Evolutionary conservation across 106 monocot genomes (phyloP).

Genomic region (Alisma plantagoaquatica): DNA sequence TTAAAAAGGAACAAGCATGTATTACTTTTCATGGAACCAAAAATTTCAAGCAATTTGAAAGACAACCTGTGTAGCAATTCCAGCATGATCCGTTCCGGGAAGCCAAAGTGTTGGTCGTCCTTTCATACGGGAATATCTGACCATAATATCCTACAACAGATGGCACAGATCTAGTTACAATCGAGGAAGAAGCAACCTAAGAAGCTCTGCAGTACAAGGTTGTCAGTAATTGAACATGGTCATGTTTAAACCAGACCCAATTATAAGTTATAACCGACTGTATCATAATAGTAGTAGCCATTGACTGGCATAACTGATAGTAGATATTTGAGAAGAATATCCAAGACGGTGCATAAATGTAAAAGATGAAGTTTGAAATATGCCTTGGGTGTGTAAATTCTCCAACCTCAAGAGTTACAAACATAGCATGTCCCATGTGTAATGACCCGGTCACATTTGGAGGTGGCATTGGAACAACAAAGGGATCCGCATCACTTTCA

Average conservation of each 20-base stretch:
- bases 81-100: conserved; percentile 99
- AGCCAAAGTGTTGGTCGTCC: conserved; percentile 93
- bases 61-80: conserved; percentile 98
- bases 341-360: neutral
- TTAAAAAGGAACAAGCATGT: no score
- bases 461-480: conserved; percentile 98
- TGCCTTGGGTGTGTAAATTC: conserved; percentile 1
- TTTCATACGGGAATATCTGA: conserved; percentile 92
- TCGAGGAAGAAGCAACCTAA: no score
- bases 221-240: neutral
- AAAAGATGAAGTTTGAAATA: conserved; percentile 6
- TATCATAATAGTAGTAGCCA: no score
- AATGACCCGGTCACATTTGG: conserved; percentile 96
- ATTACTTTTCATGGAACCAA: no score
- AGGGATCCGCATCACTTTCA: conserved; percentile 76
- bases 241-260: neutral
- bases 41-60: no score
- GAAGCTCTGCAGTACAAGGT: no score
- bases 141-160: conserved; percentile 80
- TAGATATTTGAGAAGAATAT: neutral
- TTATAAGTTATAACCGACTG: neutral
- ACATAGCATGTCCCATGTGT: conserved; percentile 99
- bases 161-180: no score
- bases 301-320: neutral
- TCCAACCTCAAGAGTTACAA: conserved; percentile 96